Evolutionary conservation across 352 stramenopile species (phyloP), one percentile per base, ranked within the genome.

Genomic region (Pythium periplocum): DNA sequence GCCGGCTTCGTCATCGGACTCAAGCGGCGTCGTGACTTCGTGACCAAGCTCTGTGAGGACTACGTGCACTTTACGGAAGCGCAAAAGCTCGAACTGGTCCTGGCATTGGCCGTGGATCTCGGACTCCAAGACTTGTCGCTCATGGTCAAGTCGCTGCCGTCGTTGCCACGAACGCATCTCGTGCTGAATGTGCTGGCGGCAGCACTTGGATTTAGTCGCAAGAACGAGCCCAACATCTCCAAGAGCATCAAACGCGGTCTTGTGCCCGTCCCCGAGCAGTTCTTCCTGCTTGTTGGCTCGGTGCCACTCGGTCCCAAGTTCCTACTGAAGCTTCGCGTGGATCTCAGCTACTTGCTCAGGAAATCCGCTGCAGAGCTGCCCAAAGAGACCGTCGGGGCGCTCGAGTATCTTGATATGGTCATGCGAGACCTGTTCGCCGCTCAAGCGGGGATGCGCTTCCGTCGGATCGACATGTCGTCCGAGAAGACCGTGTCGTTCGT

Each of bases 191-290:
- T 94, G 38, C 67, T 90, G 48, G 76, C 81, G 0, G 79, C 83
- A 1, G 74, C 79, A 40, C 59, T 94, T 17, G 83, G 81, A 5
- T 94, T 94, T 48, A 87, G 71, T 47, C 76, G 77, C 8, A 87
- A 86, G 60, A 92, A 90, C 59, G 79, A 94, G 56, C 76, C 81
- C 9, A 88, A 78, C 46, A 85, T 87, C 47, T 88, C 80, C 48
- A 94, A 92, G 58, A 90, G 78, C 50, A 82, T 94, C 36, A 92
- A 94, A 56, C 82, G 78, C 41, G 83, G 81, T 1, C 80, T 94
- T 44, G 82, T 94, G 35, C 83, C 83, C 9, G 60, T 89, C 41
- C 73, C 81, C 4, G 83, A 92, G 51, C 81, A 92, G 56, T 86
- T 94, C 53, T 91, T 91, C 47, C 47, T 90, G 39, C 55, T 92